Evolutionary conservation across 495 filamentous ascomycete species (phyloP).

Genomic region (Podospora conica): DNA sequence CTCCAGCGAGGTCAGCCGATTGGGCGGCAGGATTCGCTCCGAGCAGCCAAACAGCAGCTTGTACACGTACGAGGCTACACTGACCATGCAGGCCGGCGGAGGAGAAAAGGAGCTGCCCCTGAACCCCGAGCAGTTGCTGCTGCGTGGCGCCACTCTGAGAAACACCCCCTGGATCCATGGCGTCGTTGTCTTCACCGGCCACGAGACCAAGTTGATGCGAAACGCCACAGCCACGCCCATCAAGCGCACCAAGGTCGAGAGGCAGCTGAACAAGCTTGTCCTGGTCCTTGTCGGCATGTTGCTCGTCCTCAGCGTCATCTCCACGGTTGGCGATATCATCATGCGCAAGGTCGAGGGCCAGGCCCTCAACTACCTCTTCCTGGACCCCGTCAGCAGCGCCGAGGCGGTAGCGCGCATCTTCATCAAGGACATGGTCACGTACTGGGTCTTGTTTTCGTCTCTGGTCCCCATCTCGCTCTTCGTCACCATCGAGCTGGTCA

Average conservation of each 20-base stretch:
- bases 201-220: slow-evolving; percentile 98
- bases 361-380: slow-evolving; percentile 65
- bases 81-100: slow-evolving; percentile 87
- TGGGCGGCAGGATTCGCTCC: slow-evolving; percentile 81
- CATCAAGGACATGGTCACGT: slow-evolving; percentile 91
- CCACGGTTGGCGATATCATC: slow-evolving; percentile 85
- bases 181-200: slow-evolving; percentile 94
- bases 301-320: slow-evolving; percentile 75
- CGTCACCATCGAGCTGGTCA: slow-evolving; percentile 96
- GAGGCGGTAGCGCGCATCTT: slow-evolving; percentile 67
- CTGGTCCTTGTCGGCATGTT: slow-evolving; percentile 83
- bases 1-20: slow-evolving; percentile 74
- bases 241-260: slow-evolving; percentile 92
- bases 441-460: slow-evolving; percentile 98
- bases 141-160: slow-evolving; percentile 87
- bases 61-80: slow-evolving; percentile 95
- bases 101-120: slow-evolving; percentile 91
- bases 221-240: slow-evolving; percentile 97
- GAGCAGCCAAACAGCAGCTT: slow-evolving; percentile 98
- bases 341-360: slow-evolving; percentile 53
- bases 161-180: slow-evolving; percentile 99
- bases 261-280: slow-evolving; percentile 88
- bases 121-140: slow-evolving; percentile 60
- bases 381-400: slow-evolving; percentile 40
- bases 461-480: slow-evolving; percentile 96